Percentiles rank a stretch among this genome's conserved stretches.
Conservation (phyloP, 1,139 yeast species). For the Pichia kudriavzevii region DNA sequence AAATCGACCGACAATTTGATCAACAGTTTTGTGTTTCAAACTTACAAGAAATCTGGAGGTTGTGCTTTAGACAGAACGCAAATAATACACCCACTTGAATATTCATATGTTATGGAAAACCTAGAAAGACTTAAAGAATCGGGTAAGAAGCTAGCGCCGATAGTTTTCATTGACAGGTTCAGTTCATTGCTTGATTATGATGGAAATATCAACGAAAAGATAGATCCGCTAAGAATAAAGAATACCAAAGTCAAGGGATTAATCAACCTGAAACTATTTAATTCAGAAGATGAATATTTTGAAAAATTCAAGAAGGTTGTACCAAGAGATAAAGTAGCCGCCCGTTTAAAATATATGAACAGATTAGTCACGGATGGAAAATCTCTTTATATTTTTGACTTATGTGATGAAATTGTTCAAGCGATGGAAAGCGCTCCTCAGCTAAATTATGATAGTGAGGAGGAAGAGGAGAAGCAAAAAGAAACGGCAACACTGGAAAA, state of each 20-base stretch:
- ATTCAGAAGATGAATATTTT: conserved; percentile 18
- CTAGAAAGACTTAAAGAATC: conserved; percentile 10
- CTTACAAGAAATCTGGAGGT: conserved; percentile 16
- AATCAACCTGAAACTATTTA: conserved; percentile 14
- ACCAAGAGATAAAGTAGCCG: conserved; percentile 11
- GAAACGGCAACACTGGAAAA: no score
- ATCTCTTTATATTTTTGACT: conserved; percentile 15
- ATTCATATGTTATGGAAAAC: conserved; percentile 17
- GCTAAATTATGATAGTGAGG: conserved; percentile 11
- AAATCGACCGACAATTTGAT: conserved; percentile 10
- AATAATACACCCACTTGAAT: conserved; percentile 23
- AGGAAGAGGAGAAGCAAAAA: conserved; percentile 9
- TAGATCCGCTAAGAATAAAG: conserved; percentile 8
- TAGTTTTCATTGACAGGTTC: conserved; percentile 14
- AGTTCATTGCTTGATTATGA: conserved; percentile 8
- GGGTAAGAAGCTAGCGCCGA: conserved; percentile 14
- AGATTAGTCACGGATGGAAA: conserved; percentile 21
- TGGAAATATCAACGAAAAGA: conserved; percentile 1
- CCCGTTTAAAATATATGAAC: conserved; percentile 17
- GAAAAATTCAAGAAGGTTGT: conserved; percentile 15
- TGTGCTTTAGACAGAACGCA: conserved; percentile 9
- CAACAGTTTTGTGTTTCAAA: conserved; percentile 17
- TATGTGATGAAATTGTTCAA: conserved; percentile 9
- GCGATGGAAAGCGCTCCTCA: conserved; percentile 6
- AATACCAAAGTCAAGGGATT: conserved; percentile 14